Evolutionary conservation across 306 rosid species (phyloP).

Genomic region (Urtica urens): DNA sequence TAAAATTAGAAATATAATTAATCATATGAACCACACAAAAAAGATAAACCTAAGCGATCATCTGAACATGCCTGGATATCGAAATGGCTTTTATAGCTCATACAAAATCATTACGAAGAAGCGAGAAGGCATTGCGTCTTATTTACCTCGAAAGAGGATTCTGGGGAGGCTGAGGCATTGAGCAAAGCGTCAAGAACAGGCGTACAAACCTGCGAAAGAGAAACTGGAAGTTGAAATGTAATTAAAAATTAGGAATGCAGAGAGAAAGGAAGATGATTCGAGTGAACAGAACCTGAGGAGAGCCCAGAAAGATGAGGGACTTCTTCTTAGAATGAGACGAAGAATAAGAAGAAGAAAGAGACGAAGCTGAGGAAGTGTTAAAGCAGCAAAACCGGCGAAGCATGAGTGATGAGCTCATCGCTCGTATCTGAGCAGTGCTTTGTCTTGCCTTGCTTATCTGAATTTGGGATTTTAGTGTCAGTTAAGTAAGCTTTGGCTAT

Average conservation of each 20-base stretch:
- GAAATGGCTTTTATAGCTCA: too few relatives aligned
- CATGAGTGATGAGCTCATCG: constrained; percentile 33
- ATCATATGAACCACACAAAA: too few relatives aligned
- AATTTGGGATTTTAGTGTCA: too few relatives aligned
- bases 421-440: too few relatives aligned
- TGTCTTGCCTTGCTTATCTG: too few relatives aligned
- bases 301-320: constrained; percentile 65
- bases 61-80: too few relatives aligned
- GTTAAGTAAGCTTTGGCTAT: too few relatives aligned
- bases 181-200: constrained; percentile 69
- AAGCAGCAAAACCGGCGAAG: constrained; percentile 58
- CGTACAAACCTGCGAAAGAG: constrained; percentile 41
- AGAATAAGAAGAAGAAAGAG: constrained; percentile 21
- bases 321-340: constrained; percentile 29
- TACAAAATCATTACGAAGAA: too few relatives aligned
- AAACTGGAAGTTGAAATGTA: constrained; percentile 2
- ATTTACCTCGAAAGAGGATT: constrained; percentile 48
- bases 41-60: too few relatives aligned
- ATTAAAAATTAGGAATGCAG: neutral
- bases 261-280: neutral
- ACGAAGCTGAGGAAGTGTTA: constrained; percentile 26
- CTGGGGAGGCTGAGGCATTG: constrained; percentile 44
- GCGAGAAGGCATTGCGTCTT: neutral
- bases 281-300: constrained; percentile 79
- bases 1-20: too few relatives aligned